phyloP scores from a whole-genome alignment of 108 stramenopile genomes.

The Fistulifera pelliculosa region DNA sequence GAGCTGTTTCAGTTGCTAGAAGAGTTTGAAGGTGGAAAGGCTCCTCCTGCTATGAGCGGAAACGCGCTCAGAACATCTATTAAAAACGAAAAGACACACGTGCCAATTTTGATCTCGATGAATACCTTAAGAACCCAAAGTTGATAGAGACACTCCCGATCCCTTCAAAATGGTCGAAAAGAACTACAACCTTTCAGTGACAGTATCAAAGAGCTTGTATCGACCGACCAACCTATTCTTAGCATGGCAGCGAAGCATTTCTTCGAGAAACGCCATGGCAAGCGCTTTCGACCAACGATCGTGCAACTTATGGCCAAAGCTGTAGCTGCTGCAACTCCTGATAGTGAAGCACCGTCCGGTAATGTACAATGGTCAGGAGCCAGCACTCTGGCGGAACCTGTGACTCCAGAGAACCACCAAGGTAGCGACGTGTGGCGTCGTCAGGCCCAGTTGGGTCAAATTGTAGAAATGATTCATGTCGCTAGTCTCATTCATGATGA shows the following conservation, averaged over 20 bases:
- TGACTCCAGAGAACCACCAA: constrained; percentile 66
- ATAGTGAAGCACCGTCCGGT: constrained; percentile 6
- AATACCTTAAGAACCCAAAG: constrained; percentile 44
- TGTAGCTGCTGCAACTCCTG: constrained; percentile 64
- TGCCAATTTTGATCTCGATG: constrained; percentile 38
- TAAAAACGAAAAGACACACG: constrained; percentile 53
- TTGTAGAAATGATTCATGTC: constrained; percentile 99
- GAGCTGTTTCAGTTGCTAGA: constrained; percentile 73
- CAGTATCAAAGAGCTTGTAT: constrained; percentile 93
- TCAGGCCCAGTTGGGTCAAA: constrained; percentile 92
- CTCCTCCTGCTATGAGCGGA: constrained; percentile 46
- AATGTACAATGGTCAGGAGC: constrained; percentile 61
- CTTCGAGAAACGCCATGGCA: constrained; percentile 95
- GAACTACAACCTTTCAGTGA: constrained; percentile 92
- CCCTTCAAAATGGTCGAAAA: constrained; percentile 84
- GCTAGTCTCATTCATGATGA: constrained; percentile 96
- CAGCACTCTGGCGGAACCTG: constrained; percentile 52
- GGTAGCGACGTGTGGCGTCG: constrained; percentile 76
- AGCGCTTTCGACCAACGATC: constrained; percentile 93
- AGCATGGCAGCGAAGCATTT: constrained; percentile 97
- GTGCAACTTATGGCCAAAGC: constrained; percentile 86
- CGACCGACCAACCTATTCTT: constrained; percentile 93
- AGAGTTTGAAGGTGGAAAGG: constrained; percentile 60
- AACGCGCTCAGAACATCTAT: constrained; percentile 52
- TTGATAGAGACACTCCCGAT: constrained; percentile 73